Base-by-base conservation (phyloP, 257 asterid genomes). In the Ehretia macrophylla region DNA sequence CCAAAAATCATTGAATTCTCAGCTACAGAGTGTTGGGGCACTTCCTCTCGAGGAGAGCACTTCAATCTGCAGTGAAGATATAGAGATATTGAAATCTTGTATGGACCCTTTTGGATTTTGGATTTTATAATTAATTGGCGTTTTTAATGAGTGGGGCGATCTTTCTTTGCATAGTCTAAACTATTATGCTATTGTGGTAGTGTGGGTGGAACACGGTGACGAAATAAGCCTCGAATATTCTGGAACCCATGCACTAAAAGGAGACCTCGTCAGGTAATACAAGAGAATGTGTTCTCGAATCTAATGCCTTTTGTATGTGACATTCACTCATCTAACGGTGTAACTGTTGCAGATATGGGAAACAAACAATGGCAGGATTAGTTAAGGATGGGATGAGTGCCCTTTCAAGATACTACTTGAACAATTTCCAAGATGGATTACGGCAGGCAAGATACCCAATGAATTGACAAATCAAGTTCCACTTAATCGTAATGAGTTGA, bases 181-280 rank as follows among this genome's bases (percentile, higher is more conserved):
- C 53, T 48, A 16, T 68, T 63, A 56, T 68, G 49, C 64, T 71
- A 8, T 72, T 60, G 32, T 79, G 65, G 52, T 73, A 89, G 97
- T 93, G 56, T 93, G 99, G 99, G 94, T 72, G 61, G 88, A 89
- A 48, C 97, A 93, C 48, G 99, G 99, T 64, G 97, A 93, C 68
- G 99, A 93, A 80, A 81, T 93, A 73, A 93, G 99, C 83, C 83
- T 93, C 10, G 97, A 80, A 72, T 93, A 93, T 71, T 86, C 99
- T 51, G 99, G 99, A 60, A 92, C 99, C 18, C 95, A 79, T 78
- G 99, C 99, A 55, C 67, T 92, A 66, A 92, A 93, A 69, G 62
- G 96, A 54, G 99, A 93, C 82, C 87, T 93, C 62, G 97, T 93
- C 69, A 90, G 88, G 99, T 93, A 79, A 80, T 44, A 19, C 49